Conservation (phyloP, 106 monocot genomes). For the Iris macrosiphon region DNA sequence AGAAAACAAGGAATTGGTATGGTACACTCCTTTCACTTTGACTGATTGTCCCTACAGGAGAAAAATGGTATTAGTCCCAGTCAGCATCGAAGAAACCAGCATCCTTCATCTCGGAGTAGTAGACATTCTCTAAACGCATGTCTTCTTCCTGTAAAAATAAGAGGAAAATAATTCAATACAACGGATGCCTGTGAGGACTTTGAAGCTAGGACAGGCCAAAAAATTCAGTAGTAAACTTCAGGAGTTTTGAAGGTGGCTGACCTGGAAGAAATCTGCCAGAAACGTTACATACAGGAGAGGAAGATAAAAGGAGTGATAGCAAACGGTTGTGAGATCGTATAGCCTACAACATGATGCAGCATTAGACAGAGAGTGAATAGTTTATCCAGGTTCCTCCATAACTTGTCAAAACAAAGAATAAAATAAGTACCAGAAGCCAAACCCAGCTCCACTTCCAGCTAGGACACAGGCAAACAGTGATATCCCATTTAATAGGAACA, state of each 20-base stretch:
- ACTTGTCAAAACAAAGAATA: background rate
- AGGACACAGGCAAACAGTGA: slow-evolving; percentile 62
- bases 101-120: slow-evolving; percentile 99
- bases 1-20: no score
- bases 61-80: slow-evolving; percentile 84
- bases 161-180: background rate
- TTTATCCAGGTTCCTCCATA: background rate
- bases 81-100: slow-evolving; percentile 96
- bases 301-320: slow-evolving; percentile 92
- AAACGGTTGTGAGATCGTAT: slow-evolving; percentile 54
- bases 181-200: background rate
- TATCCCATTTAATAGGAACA: slow-evolving; percentile 53
- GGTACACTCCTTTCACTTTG: no score
- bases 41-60: no score
- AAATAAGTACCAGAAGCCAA: slow-evolving; percentile 66
- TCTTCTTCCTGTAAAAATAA: slow-evolving; percentile 69
- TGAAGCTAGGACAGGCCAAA: background rate
- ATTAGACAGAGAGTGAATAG: background rate
- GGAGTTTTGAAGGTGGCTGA: slow-evolving; percentile 7
- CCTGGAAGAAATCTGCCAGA: slow-evolving; percentile 94
- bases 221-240: background rate
- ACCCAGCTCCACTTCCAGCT: slow-evolving; percentile 59
- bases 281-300: slow-evolving; percentile 85
- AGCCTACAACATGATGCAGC: slow-evolving; percentile 38
- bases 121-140: slow-evolving; percentile 78